phyloP scores from a whole-genome alignment of 192 early-diverging fungal species.

The Coemansia biformis region DNA sequence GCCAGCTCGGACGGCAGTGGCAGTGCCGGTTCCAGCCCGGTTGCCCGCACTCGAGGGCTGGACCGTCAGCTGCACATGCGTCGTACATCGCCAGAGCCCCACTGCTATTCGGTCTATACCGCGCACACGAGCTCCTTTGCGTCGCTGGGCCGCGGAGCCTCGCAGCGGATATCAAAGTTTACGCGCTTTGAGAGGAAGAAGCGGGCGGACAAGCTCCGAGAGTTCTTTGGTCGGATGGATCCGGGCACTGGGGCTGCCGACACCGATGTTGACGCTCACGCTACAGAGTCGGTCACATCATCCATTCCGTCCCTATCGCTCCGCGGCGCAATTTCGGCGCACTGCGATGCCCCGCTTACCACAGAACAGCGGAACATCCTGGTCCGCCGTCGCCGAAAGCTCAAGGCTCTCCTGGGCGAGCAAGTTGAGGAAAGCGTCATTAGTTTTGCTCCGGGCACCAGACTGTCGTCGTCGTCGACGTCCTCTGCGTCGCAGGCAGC shows the following conservation, averaged over 20 bases:
- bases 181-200: slow-evolving; percentile 38
- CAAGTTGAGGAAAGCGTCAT: slow-evolving; percentile 51
- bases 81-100: slow-evolving; percentile 1
- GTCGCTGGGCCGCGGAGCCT: slow-evolving; percentile 7
- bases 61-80: no score
- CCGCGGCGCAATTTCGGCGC: slow-evolving; percentile 3
- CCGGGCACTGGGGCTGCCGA: neutral
- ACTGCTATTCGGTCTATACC: slow-evolving; percentile 17
- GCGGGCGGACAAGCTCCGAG: slow-evolving; percentile 49
- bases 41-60: no score
- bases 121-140: slow-evolving; percentile 9
- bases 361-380: slow-evolving; percentile 55
- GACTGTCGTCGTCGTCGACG: no score
- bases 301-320: slow-evolving; percentile 16
- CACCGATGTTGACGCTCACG: neutral
- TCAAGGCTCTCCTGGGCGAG: slow-evolving; percentile 58
- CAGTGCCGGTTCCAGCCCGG: no score
- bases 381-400: slow-evolving; percentile 57
- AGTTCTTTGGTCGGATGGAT: slow-evolving; percentile 49
- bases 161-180: no score
- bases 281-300: slow-evolving; percentile 3
- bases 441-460: neutral
- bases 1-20: slow-evolving; percentile 6
- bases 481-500: no score
- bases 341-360: slow-evolving; percentile 26